A percentile compares a stretch with the other conserved stretches of the same genome.
phyloP scores from a whole-genome alignment of 768 basidiomycete genomes.

The Pluteus cervinus region DNA sequence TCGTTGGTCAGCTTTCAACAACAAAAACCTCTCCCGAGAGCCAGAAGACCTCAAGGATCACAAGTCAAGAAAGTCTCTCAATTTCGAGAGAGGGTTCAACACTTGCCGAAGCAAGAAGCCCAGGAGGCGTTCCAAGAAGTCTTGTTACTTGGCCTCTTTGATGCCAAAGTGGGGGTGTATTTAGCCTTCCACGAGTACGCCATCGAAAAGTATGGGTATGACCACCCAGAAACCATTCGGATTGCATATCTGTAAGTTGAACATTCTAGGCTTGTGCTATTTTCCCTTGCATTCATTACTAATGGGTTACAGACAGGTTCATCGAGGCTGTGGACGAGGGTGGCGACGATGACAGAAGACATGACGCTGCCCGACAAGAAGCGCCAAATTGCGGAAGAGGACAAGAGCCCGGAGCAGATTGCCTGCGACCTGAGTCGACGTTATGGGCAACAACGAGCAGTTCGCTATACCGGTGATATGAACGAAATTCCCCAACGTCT shows the following conservation, averaged over 20 bases:
- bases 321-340: constrained; percentile 68
- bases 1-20: constrained; percentile 47
- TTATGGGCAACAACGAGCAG: constrained; percentile 58
- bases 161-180: constrained; percentile 52
- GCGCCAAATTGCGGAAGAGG: constrained; percentile 66
- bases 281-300: no score
- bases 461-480: constrained; percentile 85
- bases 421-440: constrained; percentile 77
- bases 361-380: constrained; percentile 64
- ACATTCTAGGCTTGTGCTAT: no score
- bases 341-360: constrained; percentile 57
- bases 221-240: constrained; percentile 34
- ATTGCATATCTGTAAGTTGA: constrained; percentile 67
- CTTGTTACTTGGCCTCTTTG: constrained; percentile 45
- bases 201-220: constrained; percentile 46
- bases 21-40: constrained; percentile 32
- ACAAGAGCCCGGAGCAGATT: constrained; percentile 78
- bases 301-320: constrained; percentile 62
- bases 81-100: constrained; percentile 30
- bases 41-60: constrained; percentile 35
- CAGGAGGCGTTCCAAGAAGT: constrained; percentile 37
- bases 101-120: constrained; percentile 17
- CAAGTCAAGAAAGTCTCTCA: constrained; percentile 41
- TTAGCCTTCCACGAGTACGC: constrained; percentile 57
- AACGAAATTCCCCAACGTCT: constrained; percentile 89